Evolutionary conservation across 441 rosid genomes (phyloP).

Genomic region (Biscutella laevigata): DNA sequence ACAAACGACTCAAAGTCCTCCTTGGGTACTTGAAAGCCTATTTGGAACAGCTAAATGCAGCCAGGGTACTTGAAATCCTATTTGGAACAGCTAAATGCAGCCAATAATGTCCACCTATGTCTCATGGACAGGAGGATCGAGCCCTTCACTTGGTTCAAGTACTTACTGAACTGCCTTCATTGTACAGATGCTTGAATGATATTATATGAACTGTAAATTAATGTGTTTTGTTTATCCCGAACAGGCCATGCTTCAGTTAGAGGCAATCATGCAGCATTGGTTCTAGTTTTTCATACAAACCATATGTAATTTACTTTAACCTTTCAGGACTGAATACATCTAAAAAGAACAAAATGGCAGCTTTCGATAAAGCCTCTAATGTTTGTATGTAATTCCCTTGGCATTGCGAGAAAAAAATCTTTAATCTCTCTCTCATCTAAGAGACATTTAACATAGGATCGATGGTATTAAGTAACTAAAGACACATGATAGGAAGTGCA

Average conservation of each 20-base stretch:
- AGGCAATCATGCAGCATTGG: neutral
- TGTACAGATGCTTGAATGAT: neutral
- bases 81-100: too few species aligned
- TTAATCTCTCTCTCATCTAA: neutral
- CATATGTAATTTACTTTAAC: slow-evolving; percentile 8
- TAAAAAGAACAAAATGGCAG: slow-evolving; percentile 14
- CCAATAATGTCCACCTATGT: too few species aligned
- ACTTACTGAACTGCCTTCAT: neutral
- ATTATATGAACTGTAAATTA: neutral
- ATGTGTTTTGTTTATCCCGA: slow-evolving; percentile 10
- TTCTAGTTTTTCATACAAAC: neutral
- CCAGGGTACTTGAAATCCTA: too few species aligned
- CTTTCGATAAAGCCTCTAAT: neutral
- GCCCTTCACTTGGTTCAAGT: slow-evolving; percentile 20
- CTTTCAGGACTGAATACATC: neutral
- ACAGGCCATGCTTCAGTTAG: slow-evolving; percentile 75
- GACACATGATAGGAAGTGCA: neutral
- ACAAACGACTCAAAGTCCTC: too few species aligned
- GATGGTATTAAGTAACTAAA: neutral
- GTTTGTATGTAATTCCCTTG: slow-evolving; percentile 17
- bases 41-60: too few species aligned
- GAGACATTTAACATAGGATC: too few species aligned
- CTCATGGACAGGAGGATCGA: slow-evolving; percentile 31
- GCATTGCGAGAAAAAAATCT: slow-evolving; percentile 1
- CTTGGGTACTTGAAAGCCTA: too few species aligned